Evolutionary conservation across 1,139 yeast species (phyloP), one percentile per base, ranked within the genome.

Genomic region (Suhomyces yuchorum): DNA sequence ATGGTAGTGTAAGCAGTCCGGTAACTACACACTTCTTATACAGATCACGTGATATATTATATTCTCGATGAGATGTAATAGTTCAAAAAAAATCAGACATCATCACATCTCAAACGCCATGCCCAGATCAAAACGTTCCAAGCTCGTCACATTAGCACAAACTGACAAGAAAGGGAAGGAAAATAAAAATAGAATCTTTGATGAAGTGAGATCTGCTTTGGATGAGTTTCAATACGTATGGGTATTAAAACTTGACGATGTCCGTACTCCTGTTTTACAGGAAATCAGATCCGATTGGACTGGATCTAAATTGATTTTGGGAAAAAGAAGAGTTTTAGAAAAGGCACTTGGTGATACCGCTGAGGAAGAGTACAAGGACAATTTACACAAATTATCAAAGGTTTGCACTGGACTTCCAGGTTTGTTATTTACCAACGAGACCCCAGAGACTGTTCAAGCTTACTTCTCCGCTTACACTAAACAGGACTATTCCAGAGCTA

Each of bases 81-180:
- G 26, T 45, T 36, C 14, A 37, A 40, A 42, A 38, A 42, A 40
- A 35, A 22, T 37, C 23, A 12, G 33, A 12, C 12, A 17, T 37
- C 36, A 36, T 5, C 32, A 17, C 30, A 37, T 14, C 23, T 43
- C 71, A 56, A 18, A 4, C 22, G 26, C 11, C 51, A 91, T 91
- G 98, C 97, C 98, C 56, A 89, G 96, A 81, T 90, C 97, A 39
- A 91, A 83, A 71, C 91, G 97, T 82, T 84, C 96, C 56, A 88
- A 85, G 80, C 83, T 88, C 61, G 96, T 93, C 52, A 89, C 98
- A n/a, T 78, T 93, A 60, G 93, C 99, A 34, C 93, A 92, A 67
- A 92, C 98, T 53, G 97, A 91, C 56, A 93, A 91, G 71, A 93
- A 93, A 68, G 97, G 97, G 47, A 85, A 85, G 58, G 97, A 90